Base-by-base conservation (phyloP, 1,284 basidiomycete genomes). In the Golubevia pallescens region DNA sequence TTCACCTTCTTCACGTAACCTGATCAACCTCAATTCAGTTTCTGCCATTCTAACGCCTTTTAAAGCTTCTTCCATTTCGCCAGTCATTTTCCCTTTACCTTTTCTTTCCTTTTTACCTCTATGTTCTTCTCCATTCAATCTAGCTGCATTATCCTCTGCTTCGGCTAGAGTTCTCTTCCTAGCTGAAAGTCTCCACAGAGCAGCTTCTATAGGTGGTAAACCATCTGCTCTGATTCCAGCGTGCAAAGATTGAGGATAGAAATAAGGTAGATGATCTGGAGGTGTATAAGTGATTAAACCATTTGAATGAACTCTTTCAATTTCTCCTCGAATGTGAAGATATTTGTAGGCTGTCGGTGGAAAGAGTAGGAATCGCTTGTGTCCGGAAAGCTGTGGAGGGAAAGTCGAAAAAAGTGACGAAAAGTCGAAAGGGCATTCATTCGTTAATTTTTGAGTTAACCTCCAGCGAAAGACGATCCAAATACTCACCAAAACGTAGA, bases 331-430 rank as follows among this genome's bases (percentile, higher is more conserved):
- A 6, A 76, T 67, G 64, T 80, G 73, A 19, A 85, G 63, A 34
- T 68, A 72, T 5, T 60, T 60, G 64, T 81, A 71, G 19, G 79
- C 75, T 1, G 70, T 64, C 2, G 82, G 82, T 1, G 82, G 82
- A 51, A 81, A 85, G 56, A 85, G 71, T n/a, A 85, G 63, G 55
- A 85, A 81, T 16, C 82, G 71, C 55, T 85, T 85, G 58, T 73
- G 69, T 34, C 82, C 82, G 8, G 74, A 75, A n/a, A 84, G 68
- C 4, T 66, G 64, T 4, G 14, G 58, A 19, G n/a, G 24, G 61
- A 14, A n/a, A n/a, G n/a, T n/a, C n/a, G 61, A 21, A 23, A 38
- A 10, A 38, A 10, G 34, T 5, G 10, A 20, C 2, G 1, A 21
- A 38, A 38, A 62, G 58, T 16, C 1, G 21, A 28, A 63, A 21